Percentiles rank a stretch among this genome's conserved stretches.
These are phyloP conservation scores for Tremellales sp. DNA, from an alignment of 1,284 basidiomycete genomes.

Conservation along the genomic window DNA sequence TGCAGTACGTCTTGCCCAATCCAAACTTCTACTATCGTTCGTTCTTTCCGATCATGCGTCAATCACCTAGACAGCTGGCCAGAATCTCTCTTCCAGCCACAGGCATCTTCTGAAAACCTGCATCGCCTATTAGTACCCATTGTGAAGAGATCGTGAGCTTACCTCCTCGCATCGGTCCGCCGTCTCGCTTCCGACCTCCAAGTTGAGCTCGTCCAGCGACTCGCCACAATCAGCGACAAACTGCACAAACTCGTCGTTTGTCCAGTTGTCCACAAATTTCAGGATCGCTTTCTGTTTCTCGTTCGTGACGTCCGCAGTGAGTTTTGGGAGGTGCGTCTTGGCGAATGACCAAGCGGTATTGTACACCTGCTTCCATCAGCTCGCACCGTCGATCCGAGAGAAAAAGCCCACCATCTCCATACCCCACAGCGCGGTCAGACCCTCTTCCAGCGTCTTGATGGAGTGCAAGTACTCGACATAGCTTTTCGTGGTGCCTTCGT, in stretches of 20 bases:
- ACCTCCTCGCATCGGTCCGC: slow-evolving; percentile 56
- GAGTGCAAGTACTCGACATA: slow-evolving; percentile 68
- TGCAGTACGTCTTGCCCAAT: too few relatives aligned
- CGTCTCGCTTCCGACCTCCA: slow-evolving; percentile 48
- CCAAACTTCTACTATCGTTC: too few relatives aligned
- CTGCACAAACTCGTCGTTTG: slow-evolving; percentile 57
- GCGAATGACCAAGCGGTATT: slow-evolving; percentile 64
- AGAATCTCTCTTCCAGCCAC: slow-evolving; percentile 30
- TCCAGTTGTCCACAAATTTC: slow-evolving; percentile 64
- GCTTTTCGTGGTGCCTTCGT: slow-evolving; percentile 58
- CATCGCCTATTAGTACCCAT: background rate
- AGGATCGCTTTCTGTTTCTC: slow-evolving; percentile 50
- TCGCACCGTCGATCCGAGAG: background rate
- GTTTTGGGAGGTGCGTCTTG: slow-evolving; percentile 30
- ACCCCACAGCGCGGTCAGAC: slow-evolving; percentile 67
- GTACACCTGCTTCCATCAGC: slow-evolving; percentile 48
- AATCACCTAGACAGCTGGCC: slow-evolving; percentile 19
- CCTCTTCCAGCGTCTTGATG: slow-evolving; percentile 58
- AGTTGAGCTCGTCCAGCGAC: slow-evolving; percentile 56
- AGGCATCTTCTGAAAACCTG: slow-evolving; percentile 23
- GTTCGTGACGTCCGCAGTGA: slow-evolving; percentile 12
- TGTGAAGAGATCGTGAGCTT: slow-evolving; percentile 34
- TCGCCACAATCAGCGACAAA: slow-evolving; percentile 59
- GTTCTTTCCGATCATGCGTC: too few relatives aligned
- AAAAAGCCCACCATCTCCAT: slow-evolving; percentile 61